Conservation (phyloP, 2,329 filamentous ascomycete genomes). For the Geoglossum cookeanum region DNA sequence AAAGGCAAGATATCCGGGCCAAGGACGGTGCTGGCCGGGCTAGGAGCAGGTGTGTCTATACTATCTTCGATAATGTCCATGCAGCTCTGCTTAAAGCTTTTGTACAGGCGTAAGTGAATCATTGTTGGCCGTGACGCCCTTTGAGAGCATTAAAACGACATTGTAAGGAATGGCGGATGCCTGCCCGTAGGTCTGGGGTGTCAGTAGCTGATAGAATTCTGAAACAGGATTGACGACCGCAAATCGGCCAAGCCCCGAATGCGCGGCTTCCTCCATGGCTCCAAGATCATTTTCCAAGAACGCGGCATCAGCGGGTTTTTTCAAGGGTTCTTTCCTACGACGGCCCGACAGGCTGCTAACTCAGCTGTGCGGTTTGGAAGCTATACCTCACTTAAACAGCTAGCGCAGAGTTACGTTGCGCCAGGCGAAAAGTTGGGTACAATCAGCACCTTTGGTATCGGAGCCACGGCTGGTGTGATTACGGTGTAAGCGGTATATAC, state of each 20-base stretch:
- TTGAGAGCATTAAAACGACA: conserved; percentile 96
- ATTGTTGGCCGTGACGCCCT: conserved; percentile 81
- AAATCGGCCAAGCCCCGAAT: conserved; percentile 73
- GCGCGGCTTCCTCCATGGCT: conserved; percentile 80
- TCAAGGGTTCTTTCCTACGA: conserved; percentile 90
- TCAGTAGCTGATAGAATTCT: neutral
- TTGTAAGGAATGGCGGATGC: conserved; percentile 30
- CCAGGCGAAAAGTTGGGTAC: conserved; percentile 89
- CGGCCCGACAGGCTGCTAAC: conserved; percentile 85
- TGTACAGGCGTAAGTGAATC: conserved; percentile 57
- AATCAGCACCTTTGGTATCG: conserved; percentile 75
- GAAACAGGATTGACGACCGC: conserved; percentile 75
- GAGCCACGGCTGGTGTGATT: conserved; percentile 71
- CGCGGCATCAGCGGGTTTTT: conserved; percentile 85
- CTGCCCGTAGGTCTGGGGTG: neutral
- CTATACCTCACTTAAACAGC: conserved; percentile 78
- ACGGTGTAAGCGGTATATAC: conserved; percentile 43
- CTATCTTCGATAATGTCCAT: no score
- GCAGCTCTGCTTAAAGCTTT: neutral
- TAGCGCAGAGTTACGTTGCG: conserved; percentile 78
- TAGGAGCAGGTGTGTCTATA: conserved; percentile 49
- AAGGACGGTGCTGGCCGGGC: conserved; percentile 78
- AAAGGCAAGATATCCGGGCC: conserved; percentile 81
- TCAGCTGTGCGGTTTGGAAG: conserved; percentile 78
- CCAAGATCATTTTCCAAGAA: conserved; percentile 70